These are phyloP conservation scores for Houttuynia cordata DNA, from an alignment of 164 flowering plant species.

Conservation along the genomic window DNA sequence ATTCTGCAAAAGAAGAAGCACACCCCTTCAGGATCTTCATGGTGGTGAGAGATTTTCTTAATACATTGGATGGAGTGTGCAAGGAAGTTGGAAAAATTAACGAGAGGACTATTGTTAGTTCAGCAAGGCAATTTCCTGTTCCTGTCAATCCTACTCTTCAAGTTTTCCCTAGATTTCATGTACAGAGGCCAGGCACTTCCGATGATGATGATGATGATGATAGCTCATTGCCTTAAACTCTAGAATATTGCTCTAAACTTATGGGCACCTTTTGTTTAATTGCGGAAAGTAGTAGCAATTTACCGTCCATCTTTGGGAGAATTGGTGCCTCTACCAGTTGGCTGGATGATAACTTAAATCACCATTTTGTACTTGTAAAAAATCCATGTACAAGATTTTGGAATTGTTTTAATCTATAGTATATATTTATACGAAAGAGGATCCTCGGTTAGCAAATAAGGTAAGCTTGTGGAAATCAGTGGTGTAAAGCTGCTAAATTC, in stretches of 20 bases:
- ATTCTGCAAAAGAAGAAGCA: conserved; percentile 89
- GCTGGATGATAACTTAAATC: not conserved
- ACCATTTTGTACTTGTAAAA: conserved; percentile 20
- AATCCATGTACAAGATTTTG: conserved; percentile 36
- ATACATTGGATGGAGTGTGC: conserved; percentile 68
- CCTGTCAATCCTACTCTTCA: conserved; percentile 53
- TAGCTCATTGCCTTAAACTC: conserved; percentile 19
- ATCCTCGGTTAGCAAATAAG: not conserved
- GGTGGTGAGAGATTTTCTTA: conserved; percentile 79
- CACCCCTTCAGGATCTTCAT: conserved; percentile 77
- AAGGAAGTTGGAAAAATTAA: conserved; percentile 77
- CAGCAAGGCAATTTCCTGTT: conserved; percentile 57
- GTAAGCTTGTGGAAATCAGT: not conserved
- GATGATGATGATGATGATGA: conserved; percentile 59
- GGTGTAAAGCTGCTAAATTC: not conserved
- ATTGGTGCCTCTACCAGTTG: conserved; percentile 2
- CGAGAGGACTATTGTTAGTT: conserved; percentile 58
- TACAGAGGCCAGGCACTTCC: conserved; percentile 28
- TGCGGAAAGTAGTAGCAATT: not conserved
- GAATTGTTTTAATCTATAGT: conserved; percentile 13
- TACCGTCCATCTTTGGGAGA: not conserved
- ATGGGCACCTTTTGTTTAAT: not conserved
- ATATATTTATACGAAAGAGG: conserved; percentile 14
- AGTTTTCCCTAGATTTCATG: conserved; percentile 29
- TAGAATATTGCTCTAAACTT: not conserved